These are phyloP conservation scores for Hymenoscyphus repandus DNA, from an alignment of 2,329 filamentous ascomycete species.

Conservation along the genomic window DNA sequence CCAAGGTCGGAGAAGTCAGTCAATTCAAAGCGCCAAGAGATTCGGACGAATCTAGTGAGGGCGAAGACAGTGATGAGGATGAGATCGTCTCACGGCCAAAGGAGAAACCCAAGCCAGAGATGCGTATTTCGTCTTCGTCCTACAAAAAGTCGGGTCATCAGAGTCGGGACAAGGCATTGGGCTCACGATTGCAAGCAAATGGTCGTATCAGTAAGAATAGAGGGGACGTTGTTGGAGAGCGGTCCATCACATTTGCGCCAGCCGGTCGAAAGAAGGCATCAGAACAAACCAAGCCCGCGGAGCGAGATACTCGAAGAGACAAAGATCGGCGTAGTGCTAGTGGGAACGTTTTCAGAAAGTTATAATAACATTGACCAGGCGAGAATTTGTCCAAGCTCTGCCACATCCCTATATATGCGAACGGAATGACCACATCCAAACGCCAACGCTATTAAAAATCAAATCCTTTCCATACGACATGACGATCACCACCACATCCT, in stretches of 20 bases:
- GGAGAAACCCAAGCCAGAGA: slow-evolving; percentile 36
- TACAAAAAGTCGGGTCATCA: slow-evolving; percentile 54
- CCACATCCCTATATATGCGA: slow-evolving; percentile 9
- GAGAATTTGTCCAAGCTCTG: slow-evolving; percentile 3
- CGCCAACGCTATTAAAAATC: slow-evolving; percentile 10
- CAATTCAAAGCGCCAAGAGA: slow-evolving; percentile 34
- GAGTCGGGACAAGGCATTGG: slow-evolving; percentile 49
- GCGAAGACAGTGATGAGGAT: slow-evolving; percentile 41
- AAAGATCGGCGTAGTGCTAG: slow-evolving; percentile 63
- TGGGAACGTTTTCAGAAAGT: slow-evolving; percentile 66
- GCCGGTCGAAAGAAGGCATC: slow-evolving; percentile 48
- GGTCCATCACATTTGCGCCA: slow-evolving; percentile 69
- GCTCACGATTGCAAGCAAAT: slow-evolving; percentile 48
- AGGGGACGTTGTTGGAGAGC: slow-evolving; percentile 54
- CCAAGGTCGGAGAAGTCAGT: slow-evolving; percentile 38
- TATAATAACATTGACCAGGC: slow-evolving; percentile 38
- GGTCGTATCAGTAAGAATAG: slow-evolving; percentile 41
- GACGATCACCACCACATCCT: slow-evolving; percentile 4
- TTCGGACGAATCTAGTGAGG: slow-evolving; percentile 36
- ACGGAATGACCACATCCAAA: slow-evolving; percentile 3
- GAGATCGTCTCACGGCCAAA: slow-evolving; percentile 31
- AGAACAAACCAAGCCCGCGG: slow-evolving; percentile 24
- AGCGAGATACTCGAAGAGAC: slow-evolving; percentile 27
- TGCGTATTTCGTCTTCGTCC: slow-evolving; percentile 65
- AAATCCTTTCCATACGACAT: slow-evolving; percentile 10